These are phyloP conservation scores for Huntiella omanensis DNA, from an alignment of 2,329 filamentous ascomycete species.

Conservation along the genomic window DNA sequence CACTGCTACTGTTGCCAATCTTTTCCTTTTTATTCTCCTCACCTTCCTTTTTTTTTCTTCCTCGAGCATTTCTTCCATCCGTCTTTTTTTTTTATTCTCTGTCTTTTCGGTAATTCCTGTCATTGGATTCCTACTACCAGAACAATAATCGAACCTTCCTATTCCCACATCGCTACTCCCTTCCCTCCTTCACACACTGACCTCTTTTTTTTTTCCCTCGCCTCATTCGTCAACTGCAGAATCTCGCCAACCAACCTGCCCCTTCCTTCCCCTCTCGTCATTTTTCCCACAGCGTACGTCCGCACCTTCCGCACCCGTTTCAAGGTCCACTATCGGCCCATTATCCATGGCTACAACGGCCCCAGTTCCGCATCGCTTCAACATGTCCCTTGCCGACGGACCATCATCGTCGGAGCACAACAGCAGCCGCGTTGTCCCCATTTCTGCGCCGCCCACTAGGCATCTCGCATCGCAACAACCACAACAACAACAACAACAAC, in stretches of 20 bases:
- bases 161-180: neutral
- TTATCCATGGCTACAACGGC: slow-evolving; percentile 12
- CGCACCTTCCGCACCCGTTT: neutral
- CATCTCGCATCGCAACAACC: slow-evolving; percentile 16
- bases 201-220: neutral
- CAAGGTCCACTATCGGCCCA: no score
- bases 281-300: no score
- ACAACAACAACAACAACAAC: no score
- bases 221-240: slow-evolving; percentile 2
- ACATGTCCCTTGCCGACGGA: slow-evolving; percentile 7
- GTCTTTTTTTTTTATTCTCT: neutral
- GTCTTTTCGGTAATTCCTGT: slow-evolving; percentile 1
- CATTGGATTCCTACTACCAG: slow-evolving; percentile 3
- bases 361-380: slow-evolving; percentile 11
- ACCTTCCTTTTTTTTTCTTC: neutral
- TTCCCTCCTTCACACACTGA: neutral
- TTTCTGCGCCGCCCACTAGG: slow-evolving; percentile 36
- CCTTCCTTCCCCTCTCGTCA: neutral
- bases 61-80: neutral
- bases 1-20: neutral
- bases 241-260: neutral
- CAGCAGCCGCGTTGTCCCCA: slow-evolving; percentile 26
- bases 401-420: neutral
- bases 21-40: neutral
- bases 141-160: no score